Evolutionary conservation across 2,329 filamentous ascomycete genomes (phyloP), one percentile per base, ranked within the genome.

Genomic region (Aspergillus awamori): DNA sequence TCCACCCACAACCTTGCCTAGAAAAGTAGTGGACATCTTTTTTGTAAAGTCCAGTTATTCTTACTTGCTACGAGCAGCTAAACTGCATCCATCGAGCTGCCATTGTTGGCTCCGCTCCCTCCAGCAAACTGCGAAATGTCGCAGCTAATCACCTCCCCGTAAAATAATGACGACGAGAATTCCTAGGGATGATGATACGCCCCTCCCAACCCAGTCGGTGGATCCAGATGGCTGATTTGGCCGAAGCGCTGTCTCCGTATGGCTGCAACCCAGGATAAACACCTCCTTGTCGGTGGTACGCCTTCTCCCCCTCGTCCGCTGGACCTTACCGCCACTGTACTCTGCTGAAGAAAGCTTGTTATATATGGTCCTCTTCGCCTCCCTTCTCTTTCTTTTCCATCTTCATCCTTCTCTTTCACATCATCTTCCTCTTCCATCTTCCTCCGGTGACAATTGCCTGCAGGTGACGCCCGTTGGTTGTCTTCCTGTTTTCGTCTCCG

Each of bases 101-200:
- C 41, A 56, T 56, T 53, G 51, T 53, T 53, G 51, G 51, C 33
- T 53, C 59, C 56, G 57, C 33, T 36, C 33, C 30, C 30, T 36
- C 11, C 33, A 36, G 33, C 33, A 36, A 36, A 36, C 33, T 36
- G 11, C 33, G 33, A 13, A 36, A 36, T 36, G 33, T 36, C 11
- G 41, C 41, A 45, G 41, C 41, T 60, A 62, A 60, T 55, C 36
- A 47, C 15, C 15, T 20, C 17, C 26, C 11, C 13, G 24, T 30
- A 24, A 57, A 57, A 49, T 58, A 66, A 66, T 64, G 61, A 72
- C 70, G 69, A 77, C 74, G 75, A 76, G 70, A 76, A 77, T 77
- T 74, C 70, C 66, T 70, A 75, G 74, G 74, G 67, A 75, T 72
- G 64, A 72, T 70, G 69, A 67, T 70, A 69, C 69, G 63, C 65